Evolutionary conservation across 306 rosid genomes (phyloP).

Genomic region (Prunus mume): DNA sequence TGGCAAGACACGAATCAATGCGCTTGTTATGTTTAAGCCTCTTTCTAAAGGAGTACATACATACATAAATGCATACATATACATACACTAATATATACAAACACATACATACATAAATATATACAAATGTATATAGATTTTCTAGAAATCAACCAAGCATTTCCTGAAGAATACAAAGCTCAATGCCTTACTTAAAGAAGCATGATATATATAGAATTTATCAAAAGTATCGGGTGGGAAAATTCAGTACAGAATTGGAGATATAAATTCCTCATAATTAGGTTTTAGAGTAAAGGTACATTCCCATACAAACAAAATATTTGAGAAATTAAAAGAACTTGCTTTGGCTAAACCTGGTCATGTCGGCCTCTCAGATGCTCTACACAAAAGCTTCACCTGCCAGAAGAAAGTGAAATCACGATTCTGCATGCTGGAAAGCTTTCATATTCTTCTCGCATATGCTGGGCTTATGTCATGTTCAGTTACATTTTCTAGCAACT

Average conservation of each 20-base stretch:
- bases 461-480: not conserved
- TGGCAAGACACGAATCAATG: constrained; percentile 14
- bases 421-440: not conserved
- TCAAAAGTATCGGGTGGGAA: not conserved
- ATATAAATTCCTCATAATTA: not conserved
- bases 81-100: not conserved
- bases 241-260: not conserved
- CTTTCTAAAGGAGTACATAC: not conserved
- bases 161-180: not conserved
- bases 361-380: constrained; percentile 3
- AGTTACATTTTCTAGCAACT: not conserved
- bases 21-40: constrained; percentile 7
- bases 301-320: constrained; percentile 12
- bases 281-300: not conserved
- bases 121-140: not conserved
- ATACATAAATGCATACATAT: not conserved
- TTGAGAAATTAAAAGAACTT: constrained; percentile 8
- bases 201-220: not conserved
- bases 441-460: not conserved
- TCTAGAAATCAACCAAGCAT: constrained; percentile 1
- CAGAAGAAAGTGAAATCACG: constrained; percentile 2
- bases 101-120: not conserved
- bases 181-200: not conserved
- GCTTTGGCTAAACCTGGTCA: constrained; percentile 1
- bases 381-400: constrained; percentile 2